phyloP scores from a whole-genome alignment of 352 stramenopile genomes.

The Globisporangium nagaii region DNA sequence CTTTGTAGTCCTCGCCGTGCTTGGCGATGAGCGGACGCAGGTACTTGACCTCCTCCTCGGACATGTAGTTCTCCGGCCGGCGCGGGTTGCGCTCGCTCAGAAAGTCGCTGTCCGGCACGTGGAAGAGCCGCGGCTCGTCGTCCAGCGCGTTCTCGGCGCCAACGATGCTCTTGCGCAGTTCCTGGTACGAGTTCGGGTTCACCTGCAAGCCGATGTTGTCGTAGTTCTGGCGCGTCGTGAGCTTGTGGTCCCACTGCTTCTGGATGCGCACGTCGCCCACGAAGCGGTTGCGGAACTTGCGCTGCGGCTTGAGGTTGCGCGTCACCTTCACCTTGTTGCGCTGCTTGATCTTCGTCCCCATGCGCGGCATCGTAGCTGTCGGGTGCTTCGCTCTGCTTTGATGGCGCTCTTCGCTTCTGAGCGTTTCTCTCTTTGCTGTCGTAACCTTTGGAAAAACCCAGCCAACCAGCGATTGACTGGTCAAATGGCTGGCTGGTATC shows the following conservation, averaged over 20 bases:
- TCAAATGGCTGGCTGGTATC: too few species aligned
- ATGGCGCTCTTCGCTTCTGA: slow-evolving; percentile 3
- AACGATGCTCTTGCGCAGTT: slow-evolving; percentile 38
- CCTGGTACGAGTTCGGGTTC: slow-evolving; percentile 57
- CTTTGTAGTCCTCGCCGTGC: slow-evolving; percentile 64
- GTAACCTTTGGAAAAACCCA: too few species aligned
- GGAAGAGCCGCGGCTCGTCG: slow-evolving; percentile 54
- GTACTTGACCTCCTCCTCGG: slow-evolving; percentile 72
- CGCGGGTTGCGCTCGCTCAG: slow-evolving; percentile 70
- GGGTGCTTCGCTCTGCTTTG: background rate
- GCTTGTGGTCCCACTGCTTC: slow-evolving; percentile 70
- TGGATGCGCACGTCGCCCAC: slow-evolving; percentile 69
- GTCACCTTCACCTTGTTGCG: slow-evolving; percentile 59
- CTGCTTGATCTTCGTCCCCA: slow-evolving; percentile 58
- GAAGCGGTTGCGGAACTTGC: slow-evolving; percentile 71
- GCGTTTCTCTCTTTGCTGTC: too few species aligned
- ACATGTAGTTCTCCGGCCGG: slow-evolving; percentile 71
- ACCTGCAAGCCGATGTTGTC: slow-evolving; percentile 57
- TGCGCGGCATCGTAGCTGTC: slow-evolving; percentile 27
- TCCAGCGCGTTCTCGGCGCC: slow-evolving; percentile 50
- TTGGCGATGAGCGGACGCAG: slow-evolving; percentile 65
- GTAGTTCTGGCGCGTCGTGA: slow-evolving; percentile 82
- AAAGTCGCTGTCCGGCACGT: slow-evolving; percentile 77
- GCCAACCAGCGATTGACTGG: too few species aligned
- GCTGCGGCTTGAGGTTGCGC: slow-evolving; percentile 66